Conservation (phyloP, 164 flowering plant species). For the Paratinospora sagittata region DNA sequence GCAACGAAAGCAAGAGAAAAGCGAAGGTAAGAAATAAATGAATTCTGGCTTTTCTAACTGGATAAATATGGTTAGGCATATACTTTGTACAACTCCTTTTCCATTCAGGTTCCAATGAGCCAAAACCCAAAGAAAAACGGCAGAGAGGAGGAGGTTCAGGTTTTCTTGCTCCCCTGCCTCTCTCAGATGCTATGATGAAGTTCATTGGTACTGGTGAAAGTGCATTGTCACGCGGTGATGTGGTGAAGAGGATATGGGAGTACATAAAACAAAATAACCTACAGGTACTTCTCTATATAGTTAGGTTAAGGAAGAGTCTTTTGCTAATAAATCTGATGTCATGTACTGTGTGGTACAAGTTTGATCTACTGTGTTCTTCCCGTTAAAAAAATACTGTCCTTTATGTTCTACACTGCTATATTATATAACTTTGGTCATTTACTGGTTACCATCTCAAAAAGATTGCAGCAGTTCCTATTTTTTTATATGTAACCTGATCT, state of each 20-base stretch:
- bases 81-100: constrained; percentile 2
- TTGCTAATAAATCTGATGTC: background rate
- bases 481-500: background rate
- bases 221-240: constrained; percentile 51
- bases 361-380: background rate
- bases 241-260: constrained; percentile 70
- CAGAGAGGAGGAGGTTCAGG: constrained; percentile 46
- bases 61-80: background rate
- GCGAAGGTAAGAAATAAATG: constrained; percentile 26
- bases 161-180: constrained; percentile 60
- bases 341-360: background rate
- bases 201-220: constrained; percentile 79
- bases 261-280: constrained; percentile 69
- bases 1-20: constrained; percentile 40
- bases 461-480: background rate
- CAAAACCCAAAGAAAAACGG: constrained; percentile 41
- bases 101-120: constrained; percentile 40
- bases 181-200: constrained; percentile 62
- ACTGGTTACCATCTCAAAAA: background rate
- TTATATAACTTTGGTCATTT: background rate
- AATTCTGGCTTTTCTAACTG: constrained; percentile 6
- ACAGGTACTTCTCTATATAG: constrained; percentile 41
- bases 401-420: background rate
- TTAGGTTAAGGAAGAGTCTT: background rate
- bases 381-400: background rate